These are phyloP conservation scores for Candida ipomoeae DNA, from an alignment of 805 yeast genomes.

Conservation along the genomic window DNA sequence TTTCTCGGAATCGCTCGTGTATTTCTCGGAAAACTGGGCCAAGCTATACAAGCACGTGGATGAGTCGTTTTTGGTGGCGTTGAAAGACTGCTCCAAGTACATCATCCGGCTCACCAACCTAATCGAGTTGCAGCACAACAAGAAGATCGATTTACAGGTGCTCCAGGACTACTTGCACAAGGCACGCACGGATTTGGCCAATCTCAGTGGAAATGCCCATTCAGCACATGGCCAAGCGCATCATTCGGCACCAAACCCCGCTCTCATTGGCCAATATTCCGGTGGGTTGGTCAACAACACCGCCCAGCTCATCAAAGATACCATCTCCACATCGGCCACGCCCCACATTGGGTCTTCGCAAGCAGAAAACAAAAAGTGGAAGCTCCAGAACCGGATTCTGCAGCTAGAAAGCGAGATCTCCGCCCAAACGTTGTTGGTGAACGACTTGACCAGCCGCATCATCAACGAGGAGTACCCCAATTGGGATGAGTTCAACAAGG, in stretches of 20 bases:
- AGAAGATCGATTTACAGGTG: constrained; percentile 87
- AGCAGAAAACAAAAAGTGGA: constrained; percentile 41
- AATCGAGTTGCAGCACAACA: constrained; percentile 82
- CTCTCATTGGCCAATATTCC: constrained; percentile 17
- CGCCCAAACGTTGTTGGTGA: constrained; percentile 41
- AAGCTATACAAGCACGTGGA: constrained; percentile 52
- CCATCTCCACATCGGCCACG: constrained; percentile 47
- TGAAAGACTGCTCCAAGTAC: constrained; percentile 83
- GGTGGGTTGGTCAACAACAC: constrained; percentile 40
- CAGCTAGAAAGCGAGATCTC: constrained; percentile 45
- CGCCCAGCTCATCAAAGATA: constrained; percentile 45
- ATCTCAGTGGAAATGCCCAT: constrained; percentile 29
- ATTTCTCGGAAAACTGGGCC: constrained; percentile 39
- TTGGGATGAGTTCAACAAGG: constrained; percentile 77
- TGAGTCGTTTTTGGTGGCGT: constrained; percentile 72
- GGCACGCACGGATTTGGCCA: constrained; percentile 59
- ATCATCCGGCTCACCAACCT: constrained; percentile 46
- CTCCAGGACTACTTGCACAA: constrained; percentile 72
- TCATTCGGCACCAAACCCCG: constrained; percentile 31
- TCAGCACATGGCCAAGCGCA: not conserved
- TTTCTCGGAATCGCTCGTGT: constrained; percentile 35
- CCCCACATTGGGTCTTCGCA: constrained; percentile 38
- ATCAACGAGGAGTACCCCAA: constrained; percentile 50
- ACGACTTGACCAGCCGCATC: constrained; percentile 43
- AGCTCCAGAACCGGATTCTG: constrained; percentile 39